Conservation (phyloP, 139 green algal genomes). For the Tetratostichococcus sp. region DNA sequence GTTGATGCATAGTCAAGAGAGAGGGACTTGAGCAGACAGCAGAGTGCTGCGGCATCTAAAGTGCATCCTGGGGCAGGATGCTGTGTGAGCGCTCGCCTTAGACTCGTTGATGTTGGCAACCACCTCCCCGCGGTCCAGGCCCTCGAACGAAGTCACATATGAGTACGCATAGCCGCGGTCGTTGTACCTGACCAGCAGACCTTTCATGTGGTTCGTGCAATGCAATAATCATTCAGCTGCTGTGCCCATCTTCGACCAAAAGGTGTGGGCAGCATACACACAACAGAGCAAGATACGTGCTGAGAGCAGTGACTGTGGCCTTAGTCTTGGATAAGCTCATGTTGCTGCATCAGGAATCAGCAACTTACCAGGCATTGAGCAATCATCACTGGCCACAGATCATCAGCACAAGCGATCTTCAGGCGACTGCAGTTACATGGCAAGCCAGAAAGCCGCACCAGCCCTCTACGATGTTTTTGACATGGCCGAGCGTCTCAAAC, state of each 20-base stretch:
- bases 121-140: conserved; percentile 69
- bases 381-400: neutral
- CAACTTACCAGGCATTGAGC: neutral
- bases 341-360: conserved; percentile 2
- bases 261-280: neutral
- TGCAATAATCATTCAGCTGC: too few species aligned
- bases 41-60: conserved; percentile 6
- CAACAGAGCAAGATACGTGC: too few species aligned
- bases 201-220: too few species aligned
- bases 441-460: too few species aligned
- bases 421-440: too few species aligned
- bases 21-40: too few species aligned
- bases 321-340: neutral
- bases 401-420: neutral
- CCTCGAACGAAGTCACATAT: conserved; percentile 64
- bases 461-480: conserved; percentile 65
- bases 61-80: neutral
- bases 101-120: conserved; percentile 62
- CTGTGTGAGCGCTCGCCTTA: conserved; percentile 3
- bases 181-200: conserved; percentile 47
- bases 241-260: too few species aligned
- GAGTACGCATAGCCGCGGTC: conserved; percentile 56
- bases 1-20: too few species aligned
- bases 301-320: too few species aligned
- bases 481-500: conserved; percentile 40